Percentiles rank a stretch among this genome's conserved stretches.
Conservation (phyloP, 2,329 filamentous ascomycete genomes). For the Penicillium sp. region DNA sequence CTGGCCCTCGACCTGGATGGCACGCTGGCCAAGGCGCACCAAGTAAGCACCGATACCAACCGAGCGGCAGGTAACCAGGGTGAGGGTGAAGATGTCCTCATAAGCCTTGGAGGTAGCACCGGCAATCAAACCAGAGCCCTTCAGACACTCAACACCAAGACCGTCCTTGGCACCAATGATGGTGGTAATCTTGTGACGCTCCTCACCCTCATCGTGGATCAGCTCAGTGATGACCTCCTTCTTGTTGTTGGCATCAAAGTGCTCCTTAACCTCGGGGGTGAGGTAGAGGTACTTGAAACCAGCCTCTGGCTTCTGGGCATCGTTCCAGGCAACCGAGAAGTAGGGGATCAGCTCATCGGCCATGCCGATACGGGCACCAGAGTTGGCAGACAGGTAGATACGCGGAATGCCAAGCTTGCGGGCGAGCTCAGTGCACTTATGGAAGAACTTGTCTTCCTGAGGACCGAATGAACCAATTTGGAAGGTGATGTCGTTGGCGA, state of each 20-base stretch:
- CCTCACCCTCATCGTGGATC: constrained; percentile 78
- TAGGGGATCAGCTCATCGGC: constrained; percentile 94
- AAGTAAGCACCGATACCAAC: constrained; percentile 99
- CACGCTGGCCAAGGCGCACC: constrained; percentile 94
- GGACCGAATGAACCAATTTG: constrained; percentile 98
- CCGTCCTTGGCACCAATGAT: constrained; percentile 91
- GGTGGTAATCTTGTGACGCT: constrained; percentile 87
- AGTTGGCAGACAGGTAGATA: constrained; percentile 98
- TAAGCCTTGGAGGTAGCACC: constrained; percentile 95
- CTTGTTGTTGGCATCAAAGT: constrained; percentile 70
- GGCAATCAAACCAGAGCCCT: constrained; percentile 95
- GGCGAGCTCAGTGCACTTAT: constrained; percentile 96
- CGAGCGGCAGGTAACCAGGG: constrained; percentile 93
- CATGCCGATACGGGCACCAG: constrained; percentile 92
- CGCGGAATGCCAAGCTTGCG: constrained; percentile 90
- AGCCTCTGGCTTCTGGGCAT: constrained; percentile 68
- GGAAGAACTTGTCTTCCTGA: constrained; percentile 94
- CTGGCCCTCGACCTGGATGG: constrained; percentile 97
- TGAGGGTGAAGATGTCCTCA: constrained; percentile 98
- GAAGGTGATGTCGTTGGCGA: constrained; percentile 99
- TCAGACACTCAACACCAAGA: constrained; percentile 93
- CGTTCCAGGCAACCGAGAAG: constrained; percentile 97
- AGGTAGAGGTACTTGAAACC: constrained; percentile 98
- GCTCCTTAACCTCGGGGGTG: constrained; percentile 75
- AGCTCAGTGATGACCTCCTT: constrained; percentile 82